Base-by-base conservation (phyloP, 129 eudicot species). In the Arctium minus region DNA sequence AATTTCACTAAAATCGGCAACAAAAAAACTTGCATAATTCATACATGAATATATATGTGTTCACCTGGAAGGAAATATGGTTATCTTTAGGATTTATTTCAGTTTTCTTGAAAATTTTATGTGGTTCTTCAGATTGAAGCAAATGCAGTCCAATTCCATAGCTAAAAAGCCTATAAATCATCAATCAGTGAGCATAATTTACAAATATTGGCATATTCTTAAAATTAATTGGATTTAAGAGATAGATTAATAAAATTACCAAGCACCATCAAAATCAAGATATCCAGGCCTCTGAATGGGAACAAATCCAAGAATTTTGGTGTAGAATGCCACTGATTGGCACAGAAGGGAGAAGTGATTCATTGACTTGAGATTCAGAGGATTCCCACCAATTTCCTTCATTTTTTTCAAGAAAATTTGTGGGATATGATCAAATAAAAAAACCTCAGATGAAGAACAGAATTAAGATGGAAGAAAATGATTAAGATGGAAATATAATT, bases 81-180 rank as follows among this genome's bases (percentile, higher is more conserved):
- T 89, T 88, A 73, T 91, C 94, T 82, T 93, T 94, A 46, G 94
- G 92, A 89, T 94, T 90, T 68, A 94, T 94, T 74, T 82, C 93
- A 31, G 76, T 81, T 85, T 92, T 94, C 88, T 87, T 88, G 1
- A 53, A 79, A 86, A 88, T 38, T 1, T 42, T 75, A 5, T 94
- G 79, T 1, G 92, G 83, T 8, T 92, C 83, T 38, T 87, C 93
- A 5, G 93, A 87, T 83, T 90, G 94, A 81, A 94, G 74, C 48
- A 94, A 78, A 90, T 94, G 98, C 65, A 94, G 86, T 22, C 98
- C 98, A 82, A 94, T 90, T 70, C 98, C 98, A 76, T 88, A 92
- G 76, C 93, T 82, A 80, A 87, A 90, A 42, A 94, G 83, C 98
- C 97, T 93, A 46, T 56, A 75, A 46, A 12, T 8, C 65, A 37